Evolutionary conservation across 208 protist genomes (phyloP).

Genomic region (Trypanosoma mega): DNA sequence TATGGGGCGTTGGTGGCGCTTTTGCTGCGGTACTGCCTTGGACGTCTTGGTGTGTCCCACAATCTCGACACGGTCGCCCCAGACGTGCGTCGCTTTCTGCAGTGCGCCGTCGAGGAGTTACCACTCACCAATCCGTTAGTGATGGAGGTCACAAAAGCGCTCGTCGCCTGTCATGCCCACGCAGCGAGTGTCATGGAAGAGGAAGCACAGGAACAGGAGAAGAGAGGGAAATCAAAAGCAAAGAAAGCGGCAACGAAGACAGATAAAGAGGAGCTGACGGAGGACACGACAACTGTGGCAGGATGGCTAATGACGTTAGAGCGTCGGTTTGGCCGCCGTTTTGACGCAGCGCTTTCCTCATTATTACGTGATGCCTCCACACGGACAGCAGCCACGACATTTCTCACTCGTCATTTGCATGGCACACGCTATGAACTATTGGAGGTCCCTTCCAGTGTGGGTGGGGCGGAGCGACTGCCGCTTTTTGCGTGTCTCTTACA

Average conservation of each 20-base stretch:
- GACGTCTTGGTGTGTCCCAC: conserved; percentile 39
- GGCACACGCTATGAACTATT: conserved; percentile 77
- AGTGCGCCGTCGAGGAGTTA: conserved; percentile 56
- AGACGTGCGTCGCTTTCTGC: conserved; percentile 65
- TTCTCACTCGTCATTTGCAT: conserved; percentile 69
- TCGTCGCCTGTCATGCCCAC: conserved; percentile 31
- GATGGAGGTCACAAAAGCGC: conserved; percentile 35
- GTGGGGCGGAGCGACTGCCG: conserved; percentile 48
- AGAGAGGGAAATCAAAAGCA: conserved; percentile 12
- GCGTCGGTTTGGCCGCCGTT: conserved; percentile 59
- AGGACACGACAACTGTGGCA: conserved; percentile 22
- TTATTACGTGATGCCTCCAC: conserved; percentile 42
- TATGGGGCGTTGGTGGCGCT: conserved; percentile 25
- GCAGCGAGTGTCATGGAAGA: not conserved
- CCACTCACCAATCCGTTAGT: conserved; percentile 56
- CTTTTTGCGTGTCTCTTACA: conserved; percentile 84
- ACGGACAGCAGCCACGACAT: conserved; percentile 32
- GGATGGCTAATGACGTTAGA: conserved; percentile 54
- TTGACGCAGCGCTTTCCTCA: conserved; percentile 65
- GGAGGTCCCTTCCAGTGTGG: conserved; percentile 31
- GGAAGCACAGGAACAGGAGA: not conserved
- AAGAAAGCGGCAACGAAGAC: not conserved
- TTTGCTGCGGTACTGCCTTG: conserved; percentile 37
- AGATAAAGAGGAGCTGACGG: not conserved
- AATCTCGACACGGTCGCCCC: conserved; percentile 52